phyloP scores from a whole-genome alignment of 192 early-diverging fungal genomes.

The Backusella parvicylindrica region DNA sequence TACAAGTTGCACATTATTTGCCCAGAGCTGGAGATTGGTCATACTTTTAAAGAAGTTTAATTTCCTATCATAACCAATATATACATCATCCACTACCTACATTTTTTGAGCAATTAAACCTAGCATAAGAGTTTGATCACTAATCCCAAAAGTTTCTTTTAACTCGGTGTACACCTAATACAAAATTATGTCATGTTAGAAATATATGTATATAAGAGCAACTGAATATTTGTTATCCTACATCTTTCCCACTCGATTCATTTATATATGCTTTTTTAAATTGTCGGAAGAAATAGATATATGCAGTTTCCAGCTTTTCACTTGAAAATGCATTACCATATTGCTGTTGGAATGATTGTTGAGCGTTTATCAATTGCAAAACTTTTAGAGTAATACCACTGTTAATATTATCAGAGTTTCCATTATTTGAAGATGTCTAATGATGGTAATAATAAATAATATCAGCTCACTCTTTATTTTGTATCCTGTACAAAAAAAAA shows the following conservation, averaged over 20 bases:
- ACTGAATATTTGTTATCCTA: not conserved
- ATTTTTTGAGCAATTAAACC: slow-evolving; percentile 61
- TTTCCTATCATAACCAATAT: not conserved
- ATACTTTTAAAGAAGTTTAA: slow-evolving; percentile 38
- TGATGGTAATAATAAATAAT: slow-evolving; percentile 2
- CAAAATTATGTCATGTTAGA: not conserved
- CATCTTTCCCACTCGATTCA: slow-evolving; percentile 46
- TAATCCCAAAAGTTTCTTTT: slow-evolving; percentile 58
- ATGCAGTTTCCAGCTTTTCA: slow-evolving; percentile 69
- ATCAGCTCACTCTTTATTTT: not conserved
- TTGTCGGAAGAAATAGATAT: slow-evolving; percentile 67
- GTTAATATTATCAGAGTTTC: slow-evolving; percentile 73
- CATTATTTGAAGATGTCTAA: slow-evolving; percentile 62
- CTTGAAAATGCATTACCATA: slow-evolving; percentile 39
- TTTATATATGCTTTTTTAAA: slow-evolving; percentile 83
- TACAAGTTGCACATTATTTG: slow-evolving; percentile 48
- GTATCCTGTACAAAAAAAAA: not conserved
- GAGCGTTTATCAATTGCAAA: slow-evolving; percentile 64
- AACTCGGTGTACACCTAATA: slow-evolving; percentile 60
- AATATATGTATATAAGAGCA: not conserved
- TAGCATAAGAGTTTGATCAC: slow-evolving; percentile 55
- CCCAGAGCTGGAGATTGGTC: slow-evolving; percentile 62
- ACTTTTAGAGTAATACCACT: slow-evolving; percentile 65
- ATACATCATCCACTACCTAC: slow-evolving; percentile 29
- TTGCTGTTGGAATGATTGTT: slow-evolving; percentile 51